phyloP scores from a whole-genome alignment of 805 yeast genomes.

The Lachancea quebecensis region DNA sequence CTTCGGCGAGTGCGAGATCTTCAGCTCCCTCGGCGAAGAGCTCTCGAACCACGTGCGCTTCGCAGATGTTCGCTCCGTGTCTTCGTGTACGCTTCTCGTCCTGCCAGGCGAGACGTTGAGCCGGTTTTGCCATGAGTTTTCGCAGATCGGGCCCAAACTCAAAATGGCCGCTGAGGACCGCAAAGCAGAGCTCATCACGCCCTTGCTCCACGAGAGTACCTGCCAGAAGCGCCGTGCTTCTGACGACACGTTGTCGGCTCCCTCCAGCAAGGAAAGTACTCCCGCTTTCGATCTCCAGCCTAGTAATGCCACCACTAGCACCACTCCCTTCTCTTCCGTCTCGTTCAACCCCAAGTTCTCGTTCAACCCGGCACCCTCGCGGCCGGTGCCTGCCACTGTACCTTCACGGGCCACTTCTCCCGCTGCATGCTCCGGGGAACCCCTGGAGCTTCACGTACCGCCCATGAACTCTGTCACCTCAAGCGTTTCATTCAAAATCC shows the following conservation, averaged over 20 bases:
- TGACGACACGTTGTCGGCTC: too few relatives aligned
- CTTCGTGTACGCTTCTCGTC: slow-evolving; percentile 53
- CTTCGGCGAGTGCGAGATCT: slow-evolving; percentile 73
- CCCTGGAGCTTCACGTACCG: slow-evolving; percentile 30
- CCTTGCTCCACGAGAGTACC: too few relatives aligned
- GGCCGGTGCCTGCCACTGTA: not conserved
- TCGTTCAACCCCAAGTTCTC: not conserved
- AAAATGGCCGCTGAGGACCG: slow-evolving; percentile 53
- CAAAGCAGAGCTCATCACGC: too few relatives aligned
- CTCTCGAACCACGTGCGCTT: slow-evolving; percentile 34
- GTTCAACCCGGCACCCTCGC: not conserved
- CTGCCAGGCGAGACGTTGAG: slow-evolving; percentile 50
- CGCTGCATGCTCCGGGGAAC: slow-evolving; percentile 1
- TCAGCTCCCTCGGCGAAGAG: slow-evolving; percentile 38
- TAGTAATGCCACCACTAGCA: not conserved
- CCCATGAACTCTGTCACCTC: slow-evolving; percentile 36
- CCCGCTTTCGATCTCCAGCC: not conserved
- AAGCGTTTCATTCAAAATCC: slow-evolving; percentile 25
- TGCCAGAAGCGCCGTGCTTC: too few relatives aligned
- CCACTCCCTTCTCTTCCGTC: not conserved
- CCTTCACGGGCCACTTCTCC: slow-evolving; percentile 1
- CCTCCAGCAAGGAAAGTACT: not conserved
- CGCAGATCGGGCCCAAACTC: slow-evolving; percentile 53
- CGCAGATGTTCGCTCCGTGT: slow-evolving; percentile 58
- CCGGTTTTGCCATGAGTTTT: slow-evolving; percentile 50